Percentiles rank a stretch among this genome's conserved stretches.
Conservation (phyloP, 2,329 filamentous ascomycete genomes). For the Clonostachys rhizophaga region DNA sequence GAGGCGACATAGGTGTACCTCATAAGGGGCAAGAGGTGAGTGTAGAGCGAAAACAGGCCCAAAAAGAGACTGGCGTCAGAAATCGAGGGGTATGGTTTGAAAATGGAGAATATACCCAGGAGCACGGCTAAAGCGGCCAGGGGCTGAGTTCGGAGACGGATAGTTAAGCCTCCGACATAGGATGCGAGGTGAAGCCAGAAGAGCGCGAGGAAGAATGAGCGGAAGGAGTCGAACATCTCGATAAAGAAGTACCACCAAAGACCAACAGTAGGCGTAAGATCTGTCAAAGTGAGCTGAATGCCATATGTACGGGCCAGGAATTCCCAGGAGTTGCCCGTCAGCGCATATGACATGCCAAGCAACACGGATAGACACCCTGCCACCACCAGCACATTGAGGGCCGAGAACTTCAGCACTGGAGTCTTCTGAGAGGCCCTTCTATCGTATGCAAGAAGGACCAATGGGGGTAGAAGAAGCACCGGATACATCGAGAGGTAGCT, state of each 20-base stretch:
- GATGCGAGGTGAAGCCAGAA: conserved; percentile 95
- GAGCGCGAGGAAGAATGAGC: conserved; percentile 93
- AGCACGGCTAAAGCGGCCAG: conserved; percentile 81
- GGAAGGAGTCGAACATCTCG: conserved; percentile 98
- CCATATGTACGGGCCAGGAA: conserved; percentile 89
- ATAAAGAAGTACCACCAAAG: conserved; percentile 99
- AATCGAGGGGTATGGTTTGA: conserved; percentile 95
- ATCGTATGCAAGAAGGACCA: conserved; percentile 78
- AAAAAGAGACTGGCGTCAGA: conserved; percentile 86
- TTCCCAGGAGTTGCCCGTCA: conserved; percentile 78
- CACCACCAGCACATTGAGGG: conserved; percentile 48
- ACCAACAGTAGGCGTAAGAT: conserved; percentile 91
- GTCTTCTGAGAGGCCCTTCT: conserved; percentile 31
- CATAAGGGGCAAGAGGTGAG: conserved; percentile 91
- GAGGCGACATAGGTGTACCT: conserved; percentile 87
- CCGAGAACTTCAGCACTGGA: conserved; percentile 44
- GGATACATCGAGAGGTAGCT: conserved; percentile 93
- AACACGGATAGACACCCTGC: conserved; percentile 52
- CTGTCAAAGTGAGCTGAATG: conserved; percentile 83
- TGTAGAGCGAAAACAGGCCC: conserved; percentile 75
- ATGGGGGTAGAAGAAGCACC: conserved; percentile 75
- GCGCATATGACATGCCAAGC: conserved; percentile 65
- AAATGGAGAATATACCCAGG: conserved; percentile 85
- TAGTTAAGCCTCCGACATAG: conserved; percentile 81
- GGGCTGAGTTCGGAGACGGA: conserved; percentile 80